These are phyloP conservation scores for Heliocybe sulcata DNA, from an alignment of 1,284 basidiomycete species.

Conservation along the genomic window DNA sequence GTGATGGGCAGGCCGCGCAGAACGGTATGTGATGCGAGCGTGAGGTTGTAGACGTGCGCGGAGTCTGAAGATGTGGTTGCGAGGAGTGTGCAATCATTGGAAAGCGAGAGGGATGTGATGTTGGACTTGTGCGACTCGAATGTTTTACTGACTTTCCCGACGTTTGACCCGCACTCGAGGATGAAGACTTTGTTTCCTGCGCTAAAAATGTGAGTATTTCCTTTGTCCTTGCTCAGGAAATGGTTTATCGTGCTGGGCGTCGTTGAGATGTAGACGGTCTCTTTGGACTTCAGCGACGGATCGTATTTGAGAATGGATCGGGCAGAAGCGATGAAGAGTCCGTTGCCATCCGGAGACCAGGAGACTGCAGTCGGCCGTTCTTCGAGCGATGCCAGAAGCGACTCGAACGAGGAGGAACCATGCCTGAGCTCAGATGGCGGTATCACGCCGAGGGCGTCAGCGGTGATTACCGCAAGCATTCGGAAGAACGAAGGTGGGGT, in stretches of 20 bases:
- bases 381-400: neutral
- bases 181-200: neutral
- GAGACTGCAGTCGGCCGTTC: neutral
- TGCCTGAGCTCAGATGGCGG: neutral
- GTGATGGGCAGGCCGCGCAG: slow-evolving; percentile 41
- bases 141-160: neutral
- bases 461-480: neutral
- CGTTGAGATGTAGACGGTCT: neutral
- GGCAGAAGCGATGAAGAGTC: neutral
- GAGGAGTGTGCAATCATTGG: slow-evolving; percentile 49
- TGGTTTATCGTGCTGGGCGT: neutral
- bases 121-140: neutral
- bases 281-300: neutral
- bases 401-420: neutral
- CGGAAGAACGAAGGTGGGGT: neutral
- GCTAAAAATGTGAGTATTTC: neutral
- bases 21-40: slow-evolving; percentile 39
- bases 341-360: neutral
- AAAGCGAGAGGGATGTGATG: slow-evolving; percentile 35
- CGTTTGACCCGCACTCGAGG: neutral
- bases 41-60: slow-evolving; percentile 55
- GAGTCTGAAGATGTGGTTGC: slow-evolving; percentile 43
- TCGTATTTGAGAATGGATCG: neutral
- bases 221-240: neutral
- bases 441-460: neutral